Percentiles rank a stretch among this genome's conserved stretches.
Evolutionary conservation across 805 yeast genomes (phyloP).

Genomic region (Komagataella pastoris): DNA sequence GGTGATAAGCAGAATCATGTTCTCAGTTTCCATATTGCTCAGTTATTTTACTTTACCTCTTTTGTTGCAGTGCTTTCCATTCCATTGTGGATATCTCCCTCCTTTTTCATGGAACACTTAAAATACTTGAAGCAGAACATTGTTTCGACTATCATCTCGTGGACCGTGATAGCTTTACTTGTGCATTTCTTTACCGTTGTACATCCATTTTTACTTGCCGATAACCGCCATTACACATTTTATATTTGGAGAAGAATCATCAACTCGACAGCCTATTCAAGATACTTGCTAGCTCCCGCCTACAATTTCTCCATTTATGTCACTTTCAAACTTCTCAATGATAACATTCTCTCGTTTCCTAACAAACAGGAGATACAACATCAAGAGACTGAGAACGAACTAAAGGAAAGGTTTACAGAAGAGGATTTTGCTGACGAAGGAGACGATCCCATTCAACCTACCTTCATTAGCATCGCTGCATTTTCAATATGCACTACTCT

Average conservation of each 20-base stretch:
- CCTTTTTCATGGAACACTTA: slow-evolving; percentile 26
- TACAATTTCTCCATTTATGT: slow-evolving; percentile 45
- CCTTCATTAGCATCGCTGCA: slow-evolving; percentile 25
- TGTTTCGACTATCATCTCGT: neutral
- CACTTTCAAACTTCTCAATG: slow-evolving; percentile 6
- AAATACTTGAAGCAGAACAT: slow-evolving; percentile 2
- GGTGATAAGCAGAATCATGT: slow-evolving; percentile 88
- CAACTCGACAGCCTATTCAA: slow-evolving; percentile 29
- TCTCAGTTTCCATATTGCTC: slow-evolving; percentile 61
- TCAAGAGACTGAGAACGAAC: slow-evolving; percentile 2
- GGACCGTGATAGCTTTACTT: neutral
- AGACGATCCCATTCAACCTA: neutral
- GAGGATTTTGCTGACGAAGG: neutral
- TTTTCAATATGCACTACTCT: slow-evolving; percentile 36
- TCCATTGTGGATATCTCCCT: slow-evolving; percentile 57
- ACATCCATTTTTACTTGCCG: slow-evolving; percentile 88
- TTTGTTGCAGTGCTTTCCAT: slow-evolving; percentile 53
- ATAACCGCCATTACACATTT: slow-evolving; percentile 88
- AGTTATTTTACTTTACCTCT: slow-evolving; percentile 62
- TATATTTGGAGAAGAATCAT: slow-evolving; percentile 67
- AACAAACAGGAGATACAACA: slow-evolving; percentile 8
- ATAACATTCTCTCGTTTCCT: neutral
- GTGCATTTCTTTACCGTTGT: slow-evolving; percentile 43
- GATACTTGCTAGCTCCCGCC: slow-evolving; percentile 42
- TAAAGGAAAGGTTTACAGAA: neutral